These are phyloP conservation scores for Pouteria glomerata DNA, from an alignment of 148 eudicot genomes.

Conservation along the genomic window DNA sequence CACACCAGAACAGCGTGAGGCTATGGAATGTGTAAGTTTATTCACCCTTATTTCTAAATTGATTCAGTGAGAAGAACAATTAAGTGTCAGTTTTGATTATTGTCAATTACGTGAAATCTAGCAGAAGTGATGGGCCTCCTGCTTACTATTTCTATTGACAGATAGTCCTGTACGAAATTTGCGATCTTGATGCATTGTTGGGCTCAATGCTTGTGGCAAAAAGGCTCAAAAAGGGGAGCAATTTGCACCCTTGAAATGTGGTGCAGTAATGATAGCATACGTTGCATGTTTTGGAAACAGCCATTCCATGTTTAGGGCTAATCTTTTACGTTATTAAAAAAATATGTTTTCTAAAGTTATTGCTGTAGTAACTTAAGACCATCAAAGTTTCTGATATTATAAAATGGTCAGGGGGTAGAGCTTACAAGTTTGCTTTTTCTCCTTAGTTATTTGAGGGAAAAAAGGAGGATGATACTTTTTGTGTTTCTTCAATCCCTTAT, in stretches of 20 bases:
- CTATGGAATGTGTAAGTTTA: conserved; percentile 74
- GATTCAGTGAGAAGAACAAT: not conserved
- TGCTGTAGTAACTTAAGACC: not conserved
- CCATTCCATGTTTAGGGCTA: not conserved
- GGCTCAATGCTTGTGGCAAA: not conserved
- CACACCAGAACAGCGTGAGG: conserved; percentile 81
- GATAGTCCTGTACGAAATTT: not conserved
- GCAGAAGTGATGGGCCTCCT: too few species aligned
- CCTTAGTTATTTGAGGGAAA: too few species aligned
- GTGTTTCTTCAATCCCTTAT: too few species aligned
- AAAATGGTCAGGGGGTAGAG: too few species aligned
- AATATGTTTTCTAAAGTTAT: not conserved
- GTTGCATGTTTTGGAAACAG: not conserved
- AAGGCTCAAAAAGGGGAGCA: not conserved
- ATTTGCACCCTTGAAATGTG: not conserved
- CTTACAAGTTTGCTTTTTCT: too few species aligned
- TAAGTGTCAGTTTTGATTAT: not conserved
- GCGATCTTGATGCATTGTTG: not conserved
- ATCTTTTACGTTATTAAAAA: not conserved
- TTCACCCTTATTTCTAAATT: not conserved
- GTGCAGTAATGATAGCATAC: too few species aligned
- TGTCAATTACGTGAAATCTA: not conserved
- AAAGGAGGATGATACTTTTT: too few species aligned
- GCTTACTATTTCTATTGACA: not conserved
- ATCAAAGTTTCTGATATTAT: too few species aligned